These are phyloP conservation scores for Solanum chacoense DNA, from an alignment of 305 asterid species.

Conservation along the genomic window DNA sequence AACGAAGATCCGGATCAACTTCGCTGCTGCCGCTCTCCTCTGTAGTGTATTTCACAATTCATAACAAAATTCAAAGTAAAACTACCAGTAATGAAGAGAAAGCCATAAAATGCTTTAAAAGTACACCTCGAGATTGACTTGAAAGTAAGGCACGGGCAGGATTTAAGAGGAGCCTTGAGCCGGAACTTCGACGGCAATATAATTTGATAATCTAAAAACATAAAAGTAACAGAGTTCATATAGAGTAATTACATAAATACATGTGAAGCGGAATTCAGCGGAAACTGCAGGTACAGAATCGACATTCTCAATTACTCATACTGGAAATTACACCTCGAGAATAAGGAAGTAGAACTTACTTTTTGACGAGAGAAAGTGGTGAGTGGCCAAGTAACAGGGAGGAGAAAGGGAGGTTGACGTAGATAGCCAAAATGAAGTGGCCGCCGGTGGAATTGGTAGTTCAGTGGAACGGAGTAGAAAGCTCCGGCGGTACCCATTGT, in stretches of 20 bases:
- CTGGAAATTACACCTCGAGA: neutral
- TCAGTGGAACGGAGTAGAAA: constrained; percentile 15
- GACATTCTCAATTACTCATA: neutral
- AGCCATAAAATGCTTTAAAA: neutral
- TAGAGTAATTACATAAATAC: neutral
- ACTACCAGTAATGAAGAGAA: neutral
- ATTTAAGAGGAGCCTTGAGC: constrained; percentile 22
- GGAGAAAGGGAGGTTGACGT: constrained; percentile 9
- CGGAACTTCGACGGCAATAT: neutral
- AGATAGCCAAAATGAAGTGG: constrained; percentile 9
- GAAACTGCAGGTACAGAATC: neutral
- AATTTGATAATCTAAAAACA: neutral
- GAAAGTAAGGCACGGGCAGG: constrained; percentile 47
- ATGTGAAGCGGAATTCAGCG: neutral
- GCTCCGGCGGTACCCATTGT: constrained; percentile 22
- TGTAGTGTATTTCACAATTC: constrained; percentile 3
- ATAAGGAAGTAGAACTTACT: neutral
- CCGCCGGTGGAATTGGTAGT: constrained; percentile 8
- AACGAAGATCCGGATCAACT: constrained; percentile 66
- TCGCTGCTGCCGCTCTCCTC: constrained; percentile 23
- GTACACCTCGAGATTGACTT: constrained; percentile 30
- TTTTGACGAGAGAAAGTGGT: neutral
- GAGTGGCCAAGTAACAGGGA: constrained; percentile 7
- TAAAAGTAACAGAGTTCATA: neutral
- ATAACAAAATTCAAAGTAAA: neutral